These are phyloP conservation scores for Paramecium sexaurelia DNA, from an alignment of 73 alveolate species.

Conservation along the genomic window DNA sequence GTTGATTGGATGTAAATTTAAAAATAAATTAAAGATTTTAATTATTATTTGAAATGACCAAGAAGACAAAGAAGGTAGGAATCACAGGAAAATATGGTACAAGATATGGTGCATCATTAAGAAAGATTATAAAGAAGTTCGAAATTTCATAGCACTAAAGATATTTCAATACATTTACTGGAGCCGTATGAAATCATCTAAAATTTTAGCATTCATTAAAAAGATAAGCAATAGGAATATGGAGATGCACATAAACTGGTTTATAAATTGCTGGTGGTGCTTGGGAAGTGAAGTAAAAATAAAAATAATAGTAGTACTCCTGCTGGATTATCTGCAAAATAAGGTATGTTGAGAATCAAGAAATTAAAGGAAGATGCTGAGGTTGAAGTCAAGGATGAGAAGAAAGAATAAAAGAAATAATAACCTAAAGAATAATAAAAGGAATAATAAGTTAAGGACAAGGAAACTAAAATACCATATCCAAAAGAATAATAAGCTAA, in stretches of 20 bases:
- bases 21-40: conserved; percentile 52
- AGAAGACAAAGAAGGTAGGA: conserved; percentile 97
- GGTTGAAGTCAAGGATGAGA: conserved; percentile 64
- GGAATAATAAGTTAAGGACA: neutral
- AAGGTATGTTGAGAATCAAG: conserved; percentile 80
- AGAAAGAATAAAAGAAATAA: conserved; percentile 46
- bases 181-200: conserved; percentile 71
- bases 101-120: conserved; percentile 92
- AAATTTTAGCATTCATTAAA: conserved; percentile 76
- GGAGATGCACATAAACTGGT: conserved; percentile 88
- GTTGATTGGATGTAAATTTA: neutral
- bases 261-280: conserved; percentile 91
- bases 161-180: conserved; percentile 93
- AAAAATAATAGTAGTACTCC: conserved; percentile 65
- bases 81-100: conserved; percentile 97
- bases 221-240: conserved; percentile 89
- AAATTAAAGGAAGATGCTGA: conserved; percentile 84
- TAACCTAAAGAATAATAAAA: neutral
- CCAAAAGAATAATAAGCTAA: neutral
- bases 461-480: neutral
- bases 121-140: conserved; percentile 95
- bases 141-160: conserved; percentile 91
- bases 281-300: conserved; percentile 74
- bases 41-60: conserved; percentile 67
- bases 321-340: conserved; percentile 83